A percentile compares a stretch with the other conserved stretches of the same genome.
phyloP scores from a whole-genome alignment of 1,284 basidiomycete genomes.

The Phylloboletellus chloephorus region DNA sequence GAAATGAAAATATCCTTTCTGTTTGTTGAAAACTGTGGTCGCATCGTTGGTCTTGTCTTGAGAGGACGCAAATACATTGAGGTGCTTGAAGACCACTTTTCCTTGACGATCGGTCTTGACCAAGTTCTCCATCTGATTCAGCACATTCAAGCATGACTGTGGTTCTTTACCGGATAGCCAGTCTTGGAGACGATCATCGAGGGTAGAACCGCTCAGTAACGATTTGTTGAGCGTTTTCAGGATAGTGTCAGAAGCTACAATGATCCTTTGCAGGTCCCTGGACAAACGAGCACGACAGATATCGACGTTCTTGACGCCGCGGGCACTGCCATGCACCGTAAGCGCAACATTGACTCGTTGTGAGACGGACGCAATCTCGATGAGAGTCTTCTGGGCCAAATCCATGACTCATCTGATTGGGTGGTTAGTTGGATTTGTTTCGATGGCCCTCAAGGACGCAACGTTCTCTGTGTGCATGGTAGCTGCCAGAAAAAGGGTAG shows the following conservation, averaged over 20 bases:
- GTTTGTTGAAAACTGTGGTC: constrained; percentile 2
- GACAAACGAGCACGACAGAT: too few relatives aligned
- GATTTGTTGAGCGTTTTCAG: constrained; percentile 3
- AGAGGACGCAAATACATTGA: too few relatives aligned
- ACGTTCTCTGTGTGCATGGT: too few relatives aligned
- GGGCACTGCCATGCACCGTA: too few relatives aligned
- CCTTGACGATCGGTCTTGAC: background rate
- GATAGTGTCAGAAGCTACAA: constrained; percentile 1
- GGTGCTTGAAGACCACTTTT: too few relatives aligned
- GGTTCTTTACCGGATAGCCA: constrained; percentile 9
- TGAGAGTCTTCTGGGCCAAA: background rate
- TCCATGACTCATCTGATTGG: too few relatives aligned
- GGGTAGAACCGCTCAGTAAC: background rate
- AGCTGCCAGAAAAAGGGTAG: too few relatives aligned
- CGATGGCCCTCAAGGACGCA: too few relatives aligned
- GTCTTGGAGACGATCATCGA: constrained; percentile 1
- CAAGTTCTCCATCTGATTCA: constrained; percentile 1
- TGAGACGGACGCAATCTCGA: constrained; percentile 8
- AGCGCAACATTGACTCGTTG: too few relatives aligned
- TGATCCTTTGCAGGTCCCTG: too few relatives aligned
- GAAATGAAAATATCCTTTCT: constrained; percentile 1
- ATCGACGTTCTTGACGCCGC: too few relatives aligned
- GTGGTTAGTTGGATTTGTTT: too few relatives aligned
- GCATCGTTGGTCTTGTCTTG: constrained; percentile 1
- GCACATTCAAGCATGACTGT: constrained; percentile 3